Conservation (phyloP, 2,329 filamentous ascomycete species). For the Colletotrichum theobromicola region DNA sequence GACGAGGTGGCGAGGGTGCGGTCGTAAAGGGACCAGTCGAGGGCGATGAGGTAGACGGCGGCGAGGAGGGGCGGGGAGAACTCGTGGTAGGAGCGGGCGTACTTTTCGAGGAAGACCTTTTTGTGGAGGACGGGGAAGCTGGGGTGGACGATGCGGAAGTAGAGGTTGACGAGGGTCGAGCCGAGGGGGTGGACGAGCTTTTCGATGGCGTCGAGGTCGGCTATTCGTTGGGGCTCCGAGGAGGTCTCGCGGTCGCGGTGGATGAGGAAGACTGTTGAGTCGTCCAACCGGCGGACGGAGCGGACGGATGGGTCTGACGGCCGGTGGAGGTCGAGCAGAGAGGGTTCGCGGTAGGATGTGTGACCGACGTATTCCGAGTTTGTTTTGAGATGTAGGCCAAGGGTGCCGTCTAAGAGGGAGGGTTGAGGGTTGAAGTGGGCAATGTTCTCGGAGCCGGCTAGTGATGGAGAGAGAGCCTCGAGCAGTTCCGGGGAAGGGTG, state of each 20-base stretch:
- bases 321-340: slow-evolving; percentile 60
- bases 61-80: slow-evolving; percentile 64
- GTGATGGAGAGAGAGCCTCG: slow-evolving; percentile 20
- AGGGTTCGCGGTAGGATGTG: slow-evolving; percentile 63
- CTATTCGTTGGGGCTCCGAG: slow-evolving; percentile 44
- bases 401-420: slow-evolving; percentile 42
- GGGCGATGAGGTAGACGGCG: slow-evolving; percentile 66
- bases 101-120: slow-evolving; percentile 66
- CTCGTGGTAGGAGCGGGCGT: slow-evolving; percentile 59
- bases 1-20: slow-evolving; percentile 47
- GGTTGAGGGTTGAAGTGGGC: slow-evolving; percentile 10
- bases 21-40: slow-evolving; percentile 67
- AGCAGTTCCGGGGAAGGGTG: slow-evolving; percentile 21
- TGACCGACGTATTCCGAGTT: slow-evolving; percentile 66
- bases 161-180: slow-evolving; percentile 67
- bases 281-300: slow-evolving; percentile 37
- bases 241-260: slow-evolving; percentile 38
- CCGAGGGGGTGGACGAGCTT: slow-evolving; percentile 68
- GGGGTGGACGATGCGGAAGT: slow-evolving; percentile 68
- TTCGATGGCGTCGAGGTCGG: slow-evolving; percentile 58
- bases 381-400: slow-evolving; percentile 63
- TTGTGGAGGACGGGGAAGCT: slow-evolving; percentile 65
- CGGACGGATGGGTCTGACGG: slow-evolving; percentile 46
- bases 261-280: slow-evolving; percentile 39
- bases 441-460: slow-evolving; percentile 20